Conservation (phyloP, 495 filamentous ascomycete species). For the Diplogelasinospora grovesii region DNA sequence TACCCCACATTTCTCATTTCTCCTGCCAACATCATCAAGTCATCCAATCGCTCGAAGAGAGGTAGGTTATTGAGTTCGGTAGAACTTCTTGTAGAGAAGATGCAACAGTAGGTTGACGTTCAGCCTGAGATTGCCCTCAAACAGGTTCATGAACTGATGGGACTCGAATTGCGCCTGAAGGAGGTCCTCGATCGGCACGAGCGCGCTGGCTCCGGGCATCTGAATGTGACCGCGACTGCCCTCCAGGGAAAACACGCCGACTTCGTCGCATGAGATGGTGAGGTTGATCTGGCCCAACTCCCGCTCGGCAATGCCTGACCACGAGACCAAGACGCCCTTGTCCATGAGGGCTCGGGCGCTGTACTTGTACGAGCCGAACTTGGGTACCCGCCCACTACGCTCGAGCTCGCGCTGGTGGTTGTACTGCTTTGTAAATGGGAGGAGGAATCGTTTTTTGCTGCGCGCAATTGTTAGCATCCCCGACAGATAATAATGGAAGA, state of each 20-base stretch:
- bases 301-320: conserved; percentile 76
- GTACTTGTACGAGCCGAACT: conserved; percentile 97
- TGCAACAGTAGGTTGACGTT: conserved; percentile 96
- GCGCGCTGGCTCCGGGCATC: conserved; percentile 86
- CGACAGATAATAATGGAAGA: background rate
- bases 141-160: conserved; percentile 88
- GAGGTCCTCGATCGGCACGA: conserved; percentile 86
- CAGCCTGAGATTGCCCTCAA: conserved; percentile 77
- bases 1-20: too few species aligned
- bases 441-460: conserved; percentile 81
- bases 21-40: too few species aligned
- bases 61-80: conserved; percentile 57
- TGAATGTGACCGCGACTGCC: conserved; percentile 89
- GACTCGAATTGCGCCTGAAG: conserved; percentile 96
- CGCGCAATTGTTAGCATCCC: conserved; percentile 6
- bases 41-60: too few species aligned
- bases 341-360: conserved; percentile 81
- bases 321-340: conserved; percentile 85
- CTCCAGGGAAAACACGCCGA: conserved; percentile 90
- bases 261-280: conserved; percentile 88
- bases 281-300: conserved; percentile 90
- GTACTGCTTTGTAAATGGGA: conserved; percentile 98
- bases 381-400: conserved; percentile 82
- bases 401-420: conserved; percentile 95
- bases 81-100: conserved; percentile 97